Evolutionary conservation across 345 rosid genomes (phyloP), one percentile per base, ranked within the genome.

Genomic region (Abelmoschus esculentus): DNA sequence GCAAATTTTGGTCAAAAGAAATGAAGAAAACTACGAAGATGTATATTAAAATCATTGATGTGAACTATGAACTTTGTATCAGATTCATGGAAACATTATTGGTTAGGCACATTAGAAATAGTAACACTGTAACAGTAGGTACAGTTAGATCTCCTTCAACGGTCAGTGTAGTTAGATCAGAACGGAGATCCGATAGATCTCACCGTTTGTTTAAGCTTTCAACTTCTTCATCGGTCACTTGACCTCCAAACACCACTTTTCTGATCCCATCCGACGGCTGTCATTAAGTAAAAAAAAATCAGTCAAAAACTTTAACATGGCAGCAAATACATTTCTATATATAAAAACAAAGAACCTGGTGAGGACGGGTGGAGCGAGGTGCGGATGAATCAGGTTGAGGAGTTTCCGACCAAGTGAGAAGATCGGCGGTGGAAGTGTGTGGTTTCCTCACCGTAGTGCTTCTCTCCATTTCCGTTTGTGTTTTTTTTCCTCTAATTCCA

Each of bases 221-320:
- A 52, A 70, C 74, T 81, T 91, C 99, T 83, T 91, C 98, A 61
- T 90, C 99, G 3, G 99, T 91, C 66, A 95, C 96, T 80, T 95
- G 98, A 56, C 99, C 99, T 2, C 99, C 99, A 74, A 95, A 95
- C 72, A 95, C 98, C 73, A 91, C 97, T 79, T 86, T 95, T 47
- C 96, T 85, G 73, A 95, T 85, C 77, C 99, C 99, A 84, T 92
- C 97, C 22, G 99, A 95, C 61, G 98, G 96, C 99, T 95, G 34
- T 32, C 59, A 74, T 68, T 63, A 10, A 77, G 40, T 53, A 63
- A 61, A 44, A 14, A 22, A 22, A 59, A 34, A 68, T 13, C 47
- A 75, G 47, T 54, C 1, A 32, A 72, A 12, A 56, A 3, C 38
- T 73, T 50, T 62, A 55, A 53, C 13, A 14, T 22, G 19, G 8